phyloP scores from a whole-genome alignment of 1,284 basidiomycete genomes.

The Heterobasidion parviporum region DNA sequence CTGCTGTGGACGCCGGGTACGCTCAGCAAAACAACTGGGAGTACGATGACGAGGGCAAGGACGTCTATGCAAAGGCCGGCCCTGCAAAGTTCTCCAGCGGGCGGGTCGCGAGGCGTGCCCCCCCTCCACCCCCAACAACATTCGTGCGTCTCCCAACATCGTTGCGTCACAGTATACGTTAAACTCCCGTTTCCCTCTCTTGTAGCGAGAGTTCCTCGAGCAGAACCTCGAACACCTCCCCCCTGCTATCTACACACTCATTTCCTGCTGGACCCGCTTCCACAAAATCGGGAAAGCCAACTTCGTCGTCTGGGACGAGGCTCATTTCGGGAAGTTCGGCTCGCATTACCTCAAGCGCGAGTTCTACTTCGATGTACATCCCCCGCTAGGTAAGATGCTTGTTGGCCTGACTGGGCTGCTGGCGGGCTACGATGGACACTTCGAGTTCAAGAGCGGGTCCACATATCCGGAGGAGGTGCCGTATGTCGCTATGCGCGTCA shows the following conservation, averaged over 20 bases:
- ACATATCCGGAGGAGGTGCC: conserved; percentile 82
- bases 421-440: conserved; percentile 86
- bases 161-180: neutral
- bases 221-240: conserved; percentile 82
- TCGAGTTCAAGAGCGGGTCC: conserved; percentile 93
- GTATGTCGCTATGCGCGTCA: conserved; percentile 91
- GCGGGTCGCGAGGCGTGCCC: conserved; percentile 42
- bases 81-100: conserved; percentile 45
- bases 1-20: conserved; percentile 26
- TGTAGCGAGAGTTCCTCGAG: conserved; percentile 66
- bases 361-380: conserved; percentile 97
- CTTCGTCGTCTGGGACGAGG: conserved; percentile 96
- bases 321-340: conserved; percentile 97
- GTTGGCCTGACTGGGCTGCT: conserved; percentile 90
- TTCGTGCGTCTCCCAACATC: conserved; percentile 40
- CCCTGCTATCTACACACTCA: conserved; percentile 83
- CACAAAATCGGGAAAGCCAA: conserved; percentile 88
- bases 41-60: conserved; percentile 66
- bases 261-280: conserved; percentile 92
- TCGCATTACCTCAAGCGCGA: conserved; percentile 94
- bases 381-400: conserved; percentile 97
- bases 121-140: conserved; percentile 60
- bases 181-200: too few species aligned
- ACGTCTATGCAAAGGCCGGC: conserved; percentile 60
- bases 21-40: conserved; percentile 27